A percentile compares a stretch with the other conserved stretches of the same genome.
These are phyloP conservation scores for Mortierella polycephala DNA, from an alignment of 371 early-diverging fungal genomes.

Conservation along the genomic window DNA sequence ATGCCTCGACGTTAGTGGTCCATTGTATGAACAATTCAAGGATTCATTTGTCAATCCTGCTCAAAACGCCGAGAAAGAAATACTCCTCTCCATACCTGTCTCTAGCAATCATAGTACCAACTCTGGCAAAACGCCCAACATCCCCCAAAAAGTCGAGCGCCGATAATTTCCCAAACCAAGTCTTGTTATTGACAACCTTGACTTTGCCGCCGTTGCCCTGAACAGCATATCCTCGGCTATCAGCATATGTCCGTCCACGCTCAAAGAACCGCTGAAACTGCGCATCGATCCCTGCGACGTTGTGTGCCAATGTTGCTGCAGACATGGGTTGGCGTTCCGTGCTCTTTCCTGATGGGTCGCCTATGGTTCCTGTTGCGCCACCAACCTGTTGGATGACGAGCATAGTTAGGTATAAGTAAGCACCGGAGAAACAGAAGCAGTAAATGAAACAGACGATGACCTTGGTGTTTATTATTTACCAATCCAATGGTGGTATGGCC, in stretches of 20 bases:
- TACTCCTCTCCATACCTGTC: slow-evolving; percentile 69
- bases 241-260: slow-evolving; percentile 73
- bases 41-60: too few species aligned
- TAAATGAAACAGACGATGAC: neutral
- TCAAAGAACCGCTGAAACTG: slow-evolving; percentile 81
- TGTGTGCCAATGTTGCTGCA: slow-evolving; percentile 64
- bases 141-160: slow-evolving; percentile 82
- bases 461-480: slow-evolving; percentile 55
- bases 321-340: slow-evolving; percentile 82
- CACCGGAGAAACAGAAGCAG: neutral
- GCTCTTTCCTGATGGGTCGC: slow-evolving; percentile 91
- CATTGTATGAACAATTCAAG: neutral
- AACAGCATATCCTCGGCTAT: slow-evolving; percentile 54
- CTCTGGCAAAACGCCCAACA: slow-evolving; percentile 83
- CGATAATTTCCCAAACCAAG: slow-evolving; percentile 84
- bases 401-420: neutral
- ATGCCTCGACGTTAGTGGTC: too few species aligned
- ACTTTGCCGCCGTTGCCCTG: slow-evolving; percentile 41
- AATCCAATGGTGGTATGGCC: slow-evolving; percentile 89
- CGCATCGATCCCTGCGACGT: slow-evolving; percentile 71
- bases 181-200: slow-evolving; percentile 82
- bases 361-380: slow-evolving; percentile 94
- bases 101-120: slow-evolving; percentile 86
- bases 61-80: neutral
- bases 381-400: slow-evolving; percentile 69